Conservation (phyloP, 805 yeast species). For the Helenozyma baotianmanensis region DNA sequence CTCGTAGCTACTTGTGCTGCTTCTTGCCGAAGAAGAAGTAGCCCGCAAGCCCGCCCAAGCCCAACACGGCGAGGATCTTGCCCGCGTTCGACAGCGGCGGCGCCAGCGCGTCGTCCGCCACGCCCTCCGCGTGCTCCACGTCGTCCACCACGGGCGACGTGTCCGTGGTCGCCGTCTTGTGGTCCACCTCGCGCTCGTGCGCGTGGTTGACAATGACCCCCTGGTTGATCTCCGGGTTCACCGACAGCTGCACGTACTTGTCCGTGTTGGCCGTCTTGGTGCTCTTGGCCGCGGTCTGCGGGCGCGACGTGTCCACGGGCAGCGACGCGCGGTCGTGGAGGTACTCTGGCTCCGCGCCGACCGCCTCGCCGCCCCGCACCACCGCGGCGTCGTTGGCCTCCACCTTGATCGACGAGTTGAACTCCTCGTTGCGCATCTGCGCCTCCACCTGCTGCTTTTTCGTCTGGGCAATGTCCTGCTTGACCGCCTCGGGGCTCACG, state of each 20-base stretch:
- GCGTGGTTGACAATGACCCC: conserved; percentile 33
- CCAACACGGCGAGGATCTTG: conserved; percentile 13
- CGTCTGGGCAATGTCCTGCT: conserved; percentile 44
- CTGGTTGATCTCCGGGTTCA: conserved; percentile 38
- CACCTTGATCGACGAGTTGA: conserved; percentile 34
- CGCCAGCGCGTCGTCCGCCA: conserved; percentile 1
- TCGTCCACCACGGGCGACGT: conserved; percentile 34
- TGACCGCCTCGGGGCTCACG: conserved; percentile 44
- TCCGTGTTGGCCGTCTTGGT: conserved; percentile 35
- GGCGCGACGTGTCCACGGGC: conserved; percentile 29
- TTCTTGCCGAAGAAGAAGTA: conserved; percentile 11
- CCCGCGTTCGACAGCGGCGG: conserved; percentile 4
- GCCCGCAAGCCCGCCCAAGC: conserved; percentile 16
- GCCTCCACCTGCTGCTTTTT: conserved; percentile 34
- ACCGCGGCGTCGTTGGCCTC: conserved; percentile 41
- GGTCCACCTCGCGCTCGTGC: conserved; percentile 29
- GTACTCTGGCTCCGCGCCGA: conserved; percentile 33
- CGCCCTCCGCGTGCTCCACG: conserved; percentile 25
- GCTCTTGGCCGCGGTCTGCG: conserved; percentile 9
- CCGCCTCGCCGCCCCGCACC: conserved; percentile 40
- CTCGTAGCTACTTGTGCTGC: conserved; percentile 4
- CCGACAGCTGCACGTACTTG: conserved; percentile 37
- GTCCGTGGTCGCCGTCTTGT: conserved; percentile 28
- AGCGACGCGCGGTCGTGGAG: conserved; percentile 34
- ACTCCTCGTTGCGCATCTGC: conserved; percentile 33